phyloP scores from a whole-genome alignment of 495 filamentous ascomycete genomes.

The Penicillium fimorum region DNA sequence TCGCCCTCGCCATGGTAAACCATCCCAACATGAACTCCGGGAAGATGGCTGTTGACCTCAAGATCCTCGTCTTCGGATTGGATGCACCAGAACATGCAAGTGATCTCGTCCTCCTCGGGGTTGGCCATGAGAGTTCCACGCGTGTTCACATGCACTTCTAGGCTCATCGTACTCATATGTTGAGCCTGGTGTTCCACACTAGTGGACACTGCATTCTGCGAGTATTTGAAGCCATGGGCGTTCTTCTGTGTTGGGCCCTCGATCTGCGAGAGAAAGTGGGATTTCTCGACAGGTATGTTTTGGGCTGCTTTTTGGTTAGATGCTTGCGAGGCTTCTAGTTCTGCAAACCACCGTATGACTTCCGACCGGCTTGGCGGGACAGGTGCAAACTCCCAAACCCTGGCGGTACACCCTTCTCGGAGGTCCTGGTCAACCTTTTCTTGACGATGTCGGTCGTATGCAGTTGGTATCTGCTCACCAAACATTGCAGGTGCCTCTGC shows the following conservation, averaged over 20 bases:
- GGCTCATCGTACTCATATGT: slow-evolving; percentile 94
- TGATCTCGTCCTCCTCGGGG: slow-evolving; percentile 87
- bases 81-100: slow-evolving; percentile 86
- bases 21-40: slow-evolving; percentile 60
- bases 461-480: slow-evolving; percentile 48
- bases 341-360: slow-evolving; percentile 65
- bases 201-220: slow-evolving; percentile 70
- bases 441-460: slow-evolving; percentile 51
- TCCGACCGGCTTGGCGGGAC: slow-evolving; percentile 69
- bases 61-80: slow-evolving; percentile 65
- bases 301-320: slow-evolving; percentile 3
- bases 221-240: slow-evolving; percentile 81
- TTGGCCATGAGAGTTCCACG: slow-evolving; percentile 76
- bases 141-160: slow-evolving; percentile 95
- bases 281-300: slow-evolving; percentile 17
- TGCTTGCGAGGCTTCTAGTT: slow-evolving; percentile 26
- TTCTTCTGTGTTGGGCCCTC: slow-evolving; percentile 86
- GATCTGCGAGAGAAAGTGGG: slow-evolving; percentile 71
- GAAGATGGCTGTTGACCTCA: slow-evolving; percentile 50
- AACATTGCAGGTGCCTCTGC: slow-evolving; percentile 54
- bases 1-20: slow-evolving; percentile 40
- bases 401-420: slow-evolving; percentile 34
- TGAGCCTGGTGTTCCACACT: slow-evolving; percentile 83
- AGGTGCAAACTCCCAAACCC: slow-evolving; percentile 45
- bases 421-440: slow-evolving; percentile 49